Percentiles rank a stretch among this genome's conserved stretches.
Evolutionary conservation across 1,284 basidiomycete species (phyloP).

Genomic region (Trichosporon sp.): DNA sequence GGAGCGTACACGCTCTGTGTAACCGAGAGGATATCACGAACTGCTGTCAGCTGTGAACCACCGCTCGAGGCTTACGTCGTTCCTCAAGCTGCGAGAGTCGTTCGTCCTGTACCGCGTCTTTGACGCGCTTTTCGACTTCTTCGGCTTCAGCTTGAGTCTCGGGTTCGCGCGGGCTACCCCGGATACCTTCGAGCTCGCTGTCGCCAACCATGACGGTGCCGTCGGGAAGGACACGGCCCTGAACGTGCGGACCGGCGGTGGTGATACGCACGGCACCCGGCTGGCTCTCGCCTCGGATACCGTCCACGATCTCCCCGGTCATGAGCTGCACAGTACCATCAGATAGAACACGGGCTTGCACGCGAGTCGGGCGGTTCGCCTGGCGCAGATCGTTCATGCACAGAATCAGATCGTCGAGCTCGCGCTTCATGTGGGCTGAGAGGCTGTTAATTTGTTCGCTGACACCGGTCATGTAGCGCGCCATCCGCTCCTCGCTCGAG

Average conservation of each 20-base stretch:
- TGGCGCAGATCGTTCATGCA: conserved; percentile 48
- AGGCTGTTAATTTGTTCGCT: conserved; percentile 51
- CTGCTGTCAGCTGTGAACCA: background rate
- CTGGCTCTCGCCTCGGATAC: conserved; percentile 42
- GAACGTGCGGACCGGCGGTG: conserved; percentile 37
- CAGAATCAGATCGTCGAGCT: conserved; percentile 48
- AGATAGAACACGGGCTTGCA: conserved; percentile 46
- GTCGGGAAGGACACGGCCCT: conserved; percentile 48
- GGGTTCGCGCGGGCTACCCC: conserved; percentile 39
- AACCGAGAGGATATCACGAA: conserved; percentile 19
- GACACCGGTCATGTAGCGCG: conserved; percentile 53
- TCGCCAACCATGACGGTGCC: conserved; percentile 52
- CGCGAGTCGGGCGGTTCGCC: conserved; percentile 48
- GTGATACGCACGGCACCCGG: conserved; percentile 31
- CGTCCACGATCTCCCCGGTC: conserved; percentile 54
- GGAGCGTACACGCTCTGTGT: background rate
- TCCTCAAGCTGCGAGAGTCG: conserved; percentile 47
- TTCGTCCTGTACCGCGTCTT: conserved; percentile 48
- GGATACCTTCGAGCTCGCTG: conserved; percentile 50
- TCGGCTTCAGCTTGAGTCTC: conserved; percentile 32
- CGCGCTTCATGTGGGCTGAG: conserved; percentile 38
- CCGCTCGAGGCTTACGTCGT: conserved; percentile 39
- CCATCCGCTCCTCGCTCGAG: conserved; percentile 36
- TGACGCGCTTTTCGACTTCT: conserved; percentile 34
- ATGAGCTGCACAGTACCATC: conserved; percentile 51